Evolutionary conservation across 352 stramenopile species (phyloP).

Genomic region (Phytopythium delawarense): DNA sequence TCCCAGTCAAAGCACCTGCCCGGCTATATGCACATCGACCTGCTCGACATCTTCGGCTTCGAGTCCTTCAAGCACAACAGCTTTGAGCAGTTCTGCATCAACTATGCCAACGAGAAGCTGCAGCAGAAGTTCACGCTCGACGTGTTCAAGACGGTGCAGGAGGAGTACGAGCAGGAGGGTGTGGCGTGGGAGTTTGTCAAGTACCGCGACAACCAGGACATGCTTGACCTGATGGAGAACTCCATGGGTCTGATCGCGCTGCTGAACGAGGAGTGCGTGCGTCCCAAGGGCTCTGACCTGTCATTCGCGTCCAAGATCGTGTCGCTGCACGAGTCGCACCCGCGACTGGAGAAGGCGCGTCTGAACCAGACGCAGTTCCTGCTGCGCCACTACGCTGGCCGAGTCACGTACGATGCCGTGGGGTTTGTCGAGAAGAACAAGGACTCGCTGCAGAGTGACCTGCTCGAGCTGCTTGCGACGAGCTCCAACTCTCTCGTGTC

Average conservation of each 20-base stretch:
- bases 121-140: slow-evolving; percentile 90
- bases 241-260: slow-evolving; percentile 88
- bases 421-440: slow-evolving; percentile 90
- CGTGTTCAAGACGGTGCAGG: slow-evolving; percentile 85
- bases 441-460: slow-evolving; percentile 75
- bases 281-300: slow-evolving; percentile 81
- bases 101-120: slow-evolving; percentile 95
- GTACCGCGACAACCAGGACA: slow-evolving; percentile 90
- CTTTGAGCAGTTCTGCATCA: slow-evolving; percentile 97
- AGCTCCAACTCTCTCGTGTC: slow-evolving; percentile 75
- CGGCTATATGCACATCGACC: slow-evolving; percentile 85
- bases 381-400: slow-evolving; percentile 78
- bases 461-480: slow-evolving; percentile 62
- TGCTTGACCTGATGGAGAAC: slow-evolving; percentile 87
- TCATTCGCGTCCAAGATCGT: slow-evolving; percentile 88
- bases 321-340: slow-evolving; percentile 76
- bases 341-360: slow-evolving; percentile 70
- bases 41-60: slow-evolving; percentile 98
- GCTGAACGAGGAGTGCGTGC: slow-evolving; percentile 90
- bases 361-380: slow-evolving; percentile 75
- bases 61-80: slow-evolving; percentile 92
- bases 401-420: slow-evolving; percentile 76
- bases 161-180: slow-evolving; percentile 73
- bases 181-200: slow-evolving; percentile 78
- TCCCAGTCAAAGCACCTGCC: slow-evolving; percentile 21